A percentile compares a stretch with the other conserved stretches of the same genome.
These are phyloP conservation scores for Smittium culicis DNA, from an alignment of 371 early-diverging fungal genomes.

Conservation along the genomic window DNA sequence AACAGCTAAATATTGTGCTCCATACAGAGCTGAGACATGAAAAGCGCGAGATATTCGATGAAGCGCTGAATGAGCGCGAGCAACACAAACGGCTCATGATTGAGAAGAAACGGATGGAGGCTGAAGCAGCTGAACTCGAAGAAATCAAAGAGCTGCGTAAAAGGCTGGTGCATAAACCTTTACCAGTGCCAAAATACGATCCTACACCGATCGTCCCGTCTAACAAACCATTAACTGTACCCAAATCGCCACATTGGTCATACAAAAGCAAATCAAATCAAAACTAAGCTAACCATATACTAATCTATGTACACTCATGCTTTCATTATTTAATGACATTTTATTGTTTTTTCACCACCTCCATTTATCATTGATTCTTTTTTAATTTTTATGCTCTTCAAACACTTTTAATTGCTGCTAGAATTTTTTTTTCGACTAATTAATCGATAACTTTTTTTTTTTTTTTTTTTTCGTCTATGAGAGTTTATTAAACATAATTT, in stretches of 20 bases:
- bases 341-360: neutral
- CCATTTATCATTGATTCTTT: too few relatives aligned
- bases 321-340: neutral
- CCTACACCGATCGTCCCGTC: slow-evolving; percentile 34
- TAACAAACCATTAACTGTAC: slow-evolving; percentile 37
- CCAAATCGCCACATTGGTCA: slow-evolving; percentile 30
- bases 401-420: too few relatives aligned
- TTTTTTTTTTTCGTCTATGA: too few relatives aligned
- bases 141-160: slow-evolving; percentile 35
- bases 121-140: slow-evolving; percentile 27
- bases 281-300: slow-evolving; percentile 13
- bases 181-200: slow-evolving; percentile 38
- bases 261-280: too few relatives aligned
- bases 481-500: too few relatives aligned
- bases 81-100: slow-evolving; percentile 29
- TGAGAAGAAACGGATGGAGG: slow-evolving; percentile 29
- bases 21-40: slow-evolving; percentile 38
- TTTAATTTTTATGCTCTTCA: too few relatives aligned
- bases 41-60: slow-evolving; percentile 42
- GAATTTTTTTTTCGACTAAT: too few relatives aligned
- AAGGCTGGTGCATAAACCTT: slow-evolving; percentile 38
- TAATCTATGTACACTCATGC: neutral
- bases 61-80: slow-evolving; percentile 27
- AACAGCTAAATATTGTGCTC: slow-evolving; percentile 32
- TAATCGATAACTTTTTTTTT: too few relatives aligned